A percentile compares a stretch with the other conserved stretches of the same genome.
phyloP scores from a whole-genome alignment of 1,139 yeast genomes.

The Candida sojae region DNA sequence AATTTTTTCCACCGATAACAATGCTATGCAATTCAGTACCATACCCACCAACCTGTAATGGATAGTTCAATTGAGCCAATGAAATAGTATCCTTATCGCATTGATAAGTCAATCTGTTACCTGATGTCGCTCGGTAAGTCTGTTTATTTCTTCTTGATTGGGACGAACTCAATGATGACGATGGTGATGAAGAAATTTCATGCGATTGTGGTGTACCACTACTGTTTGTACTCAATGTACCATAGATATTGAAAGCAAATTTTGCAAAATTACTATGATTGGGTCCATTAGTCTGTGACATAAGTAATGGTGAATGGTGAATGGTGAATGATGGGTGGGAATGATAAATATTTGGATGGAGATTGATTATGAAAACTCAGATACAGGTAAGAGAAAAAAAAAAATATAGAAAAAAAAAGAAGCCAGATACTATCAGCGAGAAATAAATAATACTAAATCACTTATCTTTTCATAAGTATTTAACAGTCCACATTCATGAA shows the following conservation, averaged over 20 bases:
- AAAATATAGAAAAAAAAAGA: not conserved
- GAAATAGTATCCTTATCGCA: slow-evolving; percentile 32
- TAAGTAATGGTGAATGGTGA: not conserved
- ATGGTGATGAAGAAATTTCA: slow-evolving; percentile 17
- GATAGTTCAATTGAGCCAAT: slow-evolving; percentile 26
- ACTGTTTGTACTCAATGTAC: slow-evolving; percentile 21
- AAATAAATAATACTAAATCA: no score
- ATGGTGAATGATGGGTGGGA: no score
- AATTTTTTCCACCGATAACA: slow-evolving; percentile 61
- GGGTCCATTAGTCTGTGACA: slow-evolving; percentile 10
- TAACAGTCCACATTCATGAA: not conserved
- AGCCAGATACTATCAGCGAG: no score
- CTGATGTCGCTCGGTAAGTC: slow-evolving; percentile 4
- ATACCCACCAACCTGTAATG: slow-evolving; percentile 11
- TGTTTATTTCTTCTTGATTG: slow-evolving; percentile 11
- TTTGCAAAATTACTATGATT: slow-evolving; percentile 29
- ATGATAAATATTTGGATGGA: no score
- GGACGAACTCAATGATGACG: slow-evolving; percentile 21
- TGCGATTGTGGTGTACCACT: slow-evolving; percentile 15
- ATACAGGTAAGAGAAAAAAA: not conserved
- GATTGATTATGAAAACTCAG: no score
- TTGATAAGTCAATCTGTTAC: slow-evolving; percentile 22
- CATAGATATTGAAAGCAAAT: slow-evolving; percentile 38
- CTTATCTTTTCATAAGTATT: not conserved
- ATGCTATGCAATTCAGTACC: slow-evolving; percentile 30